Evolutionary conservation across 768 basidiomycete species (phyloP).

Genomic region (Russula emetica): DNA sequence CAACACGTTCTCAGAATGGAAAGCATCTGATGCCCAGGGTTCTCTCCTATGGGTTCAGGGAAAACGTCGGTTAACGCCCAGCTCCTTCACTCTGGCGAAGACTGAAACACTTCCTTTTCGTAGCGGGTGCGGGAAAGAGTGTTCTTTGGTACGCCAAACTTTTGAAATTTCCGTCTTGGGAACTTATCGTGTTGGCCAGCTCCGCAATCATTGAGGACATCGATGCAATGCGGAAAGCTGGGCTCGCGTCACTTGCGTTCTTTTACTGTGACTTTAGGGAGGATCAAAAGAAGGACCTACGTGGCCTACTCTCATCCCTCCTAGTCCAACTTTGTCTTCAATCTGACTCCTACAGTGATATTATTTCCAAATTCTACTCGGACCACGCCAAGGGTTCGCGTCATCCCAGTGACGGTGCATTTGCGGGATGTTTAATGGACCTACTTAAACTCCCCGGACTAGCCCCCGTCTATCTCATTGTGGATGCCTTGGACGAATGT

Average conservation of each 20-base stretch:
- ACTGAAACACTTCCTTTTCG: no score
- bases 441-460: background rate
- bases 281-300: background rate
- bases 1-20: background rate
- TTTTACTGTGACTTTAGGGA: background rate
- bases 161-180: background rate
- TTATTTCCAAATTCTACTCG: background rate
- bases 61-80: background rate
- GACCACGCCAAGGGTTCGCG: background rate
- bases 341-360: background rate
- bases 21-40: background rate
- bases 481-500: background rate
- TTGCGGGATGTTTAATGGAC: background rate
- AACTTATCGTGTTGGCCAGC: background rate
- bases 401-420: background rate
- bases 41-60: background rate
- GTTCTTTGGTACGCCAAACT: background rate
- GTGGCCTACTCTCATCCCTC: background rate
- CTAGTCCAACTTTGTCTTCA: background rate
- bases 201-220: background rate
- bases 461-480: background rate
- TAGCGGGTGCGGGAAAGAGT: background rate
- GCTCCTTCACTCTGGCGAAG: no score
- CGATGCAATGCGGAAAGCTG: background rate
- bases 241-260: background rate